phyloP scores from a whole-genome alignment of 2,329 filamentous ascomycete genomes.

The Arthrobotrys megalospora region DNA sequence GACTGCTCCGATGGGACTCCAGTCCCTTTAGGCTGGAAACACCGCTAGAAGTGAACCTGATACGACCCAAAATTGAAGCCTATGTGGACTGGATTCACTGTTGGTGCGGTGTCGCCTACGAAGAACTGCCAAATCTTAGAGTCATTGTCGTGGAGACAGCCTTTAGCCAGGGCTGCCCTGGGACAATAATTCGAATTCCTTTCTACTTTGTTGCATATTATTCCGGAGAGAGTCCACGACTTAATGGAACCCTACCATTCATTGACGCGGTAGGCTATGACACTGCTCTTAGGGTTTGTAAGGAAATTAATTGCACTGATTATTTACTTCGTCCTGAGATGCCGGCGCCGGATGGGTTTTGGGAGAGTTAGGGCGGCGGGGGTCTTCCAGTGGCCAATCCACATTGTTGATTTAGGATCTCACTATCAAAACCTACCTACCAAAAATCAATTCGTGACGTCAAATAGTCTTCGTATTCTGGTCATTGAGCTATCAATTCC shows the following conservation, averaged over 20 bases:
- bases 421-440: too few relatives aligned
- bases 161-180: background rate
- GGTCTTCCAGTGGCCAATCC: background rate
- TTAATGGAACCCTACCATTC: background rate
- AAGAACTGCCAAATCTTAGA: background rate
- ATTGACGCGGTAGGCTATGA: background rate
- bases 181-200: background rate
- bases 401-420: too few relatives aligned
- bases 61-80: background rate
- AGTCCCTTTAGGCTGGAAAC: background rate
- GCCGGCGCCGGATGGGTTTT: background rate
- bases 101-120: background rate
- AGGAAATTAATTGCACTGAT: conserved; percentile 1
- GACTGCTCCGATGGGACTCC: conserved; percentile 18
- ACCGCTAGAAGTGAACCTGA: background rate
- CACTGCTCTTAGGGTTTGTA: conserved; percentile 1
- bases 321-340: background rate
- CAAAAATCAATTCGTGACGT: too few relatives aligned
- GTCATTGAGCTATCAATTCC: too few relatives aligned
- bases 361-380: too few relatives aligned
- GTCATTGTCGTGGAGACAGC: conserved; percentile 24
- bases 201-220: conserved; percentile 4
- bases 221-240: background rate
- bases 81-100: background rate
- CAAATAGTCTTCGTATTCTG: too few relatives aligned